A percentile compares a stretch with the other conserved stretches of the same genome.
phyloP scores from a whole-genome alignment of 2,329 filamentous ascomycete genomes.

The Diplocarpon mali region DNA sequence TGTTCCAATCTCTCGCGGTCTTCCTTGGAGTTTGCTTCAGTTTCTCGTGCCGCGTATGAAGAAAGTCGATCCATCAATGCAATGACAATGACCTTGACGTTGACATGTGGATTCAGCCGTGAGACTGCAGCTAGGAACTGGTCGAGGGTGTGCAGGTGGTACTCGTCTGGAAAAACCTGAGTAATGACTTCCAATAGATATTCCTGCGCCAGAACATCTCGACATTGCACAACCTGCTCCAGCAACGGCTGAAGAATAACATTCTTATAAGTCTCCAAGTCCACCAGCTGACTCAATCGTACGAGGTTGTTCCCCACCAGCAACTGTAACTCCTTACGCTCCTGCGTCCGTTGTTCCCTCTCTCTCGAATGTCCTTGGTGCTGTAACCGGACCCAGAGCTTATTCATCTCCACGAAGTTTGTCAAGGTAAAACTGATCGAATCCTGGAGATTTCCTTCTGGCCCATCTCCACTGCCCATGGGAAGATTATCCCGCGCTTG shows the following conservation, averaged over 20 bases:
- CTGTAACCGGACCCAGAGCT: conserved; percentile 94
- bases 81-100: conserved; percentile 96
- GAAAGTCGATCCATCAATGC: conserved; percentile 95
- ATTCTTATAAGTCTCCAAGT: conserved; percentile 87
- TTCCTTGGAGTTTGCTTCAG: conserved; percentile 57
- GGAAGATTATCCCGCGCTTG: conserved; percentile 88
- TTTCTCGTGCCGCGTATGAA: conserved; percentile 84
- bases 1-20: conserved; percentile 71
- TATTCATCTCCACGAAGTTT: conserved; percentile 99
- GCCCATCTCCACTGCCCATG: conserved; percentile 71
- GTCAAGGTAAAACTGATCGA: conserved; percentile 97
- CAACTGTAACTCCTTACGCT: conserved; percentile 89
- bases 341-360: conserved; percentile 83
- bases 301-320: conserved; percentile 95
- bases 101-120: conserved; percentile 87
- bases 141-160: conserved; percentile 92
- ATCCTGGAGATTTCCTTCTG: conserved; percentile 91
- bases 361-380: conserved; percentile 96
- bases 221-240: conserved; percentile 95
- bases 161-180: conserved; percentile 97
- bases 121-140: conserved; percentile 90
- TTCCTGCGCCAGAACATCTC: conserved; percentile 92
- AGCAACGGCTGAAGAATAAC: conserved; percentile 79
- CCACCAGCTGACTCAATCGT: conserved; percentile 86
- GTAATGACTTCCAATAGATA: conserved; percentile 97